Evolutionary conservation across 2,329 filamentous ascomycete species (phyloP).

Genomic region (Coniochaeta hoffmannii): DNA sequence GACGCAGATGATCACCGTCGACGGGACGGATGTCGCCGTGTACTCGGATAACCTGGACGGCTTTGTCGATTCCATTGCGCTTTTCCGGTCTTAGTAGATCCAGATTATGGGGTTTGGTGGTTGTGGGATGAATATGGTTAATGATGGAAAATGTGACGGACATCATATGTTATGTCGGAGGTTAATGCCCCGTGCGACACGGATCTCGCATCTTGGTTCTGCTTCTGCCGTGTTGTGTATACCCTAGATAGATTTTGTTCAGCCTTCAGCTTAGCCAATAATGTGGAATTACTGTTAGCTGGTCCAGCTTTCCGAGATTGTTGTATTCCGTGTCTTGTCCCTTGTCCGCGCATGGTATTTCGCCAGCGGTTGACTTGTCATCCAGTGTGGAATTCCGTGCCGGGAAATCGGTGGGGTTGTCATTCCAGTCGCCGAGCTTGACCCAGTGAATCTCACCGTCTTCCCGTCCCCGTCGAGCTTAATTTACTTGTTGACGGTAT

Average conservation of each 20-base stretch:
- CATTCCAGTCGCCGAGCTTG: background rate
- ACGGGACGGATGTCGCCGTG: conserved; percentile 15
- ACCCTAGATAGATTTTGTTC: background rate
- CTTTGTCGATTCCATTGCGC: conserved; percentile 15
- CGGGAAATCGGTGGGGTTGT: background rate
- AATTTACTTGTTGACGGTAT: no score
- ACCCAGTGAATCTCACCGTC: background rate
- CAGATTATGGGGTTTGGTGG: background rate
- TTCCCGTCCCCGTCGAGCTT: background rate
- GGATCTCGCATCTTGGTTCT: background rate
- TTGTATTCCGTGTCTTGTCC: no score
- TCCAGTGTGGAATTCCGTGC: no score
- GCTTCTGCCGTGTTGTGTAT: background rate
- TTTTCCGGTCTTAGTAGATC: conserved; percentile 8
- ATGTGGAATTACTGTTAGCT: background rate
- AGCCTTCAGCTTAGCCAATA: background rate
- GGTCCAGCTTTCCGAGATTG: no score
- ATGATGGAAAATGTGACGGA: background rate
- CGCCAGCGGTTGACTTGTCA: no score
- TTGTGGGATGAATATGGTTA: background rate
- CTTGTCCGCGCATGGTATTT: no score
- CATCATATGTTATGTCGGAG: no score
- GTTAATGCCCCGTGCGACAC: background rate
- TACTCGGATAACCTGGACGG: conserved; percentile 14
- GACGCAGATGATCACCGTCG: conserved; percentile 26